Evolutionary conservation across 768 basidiomycete species (phyloP).

Genomic region (Lentinula lateritia): DNA sequence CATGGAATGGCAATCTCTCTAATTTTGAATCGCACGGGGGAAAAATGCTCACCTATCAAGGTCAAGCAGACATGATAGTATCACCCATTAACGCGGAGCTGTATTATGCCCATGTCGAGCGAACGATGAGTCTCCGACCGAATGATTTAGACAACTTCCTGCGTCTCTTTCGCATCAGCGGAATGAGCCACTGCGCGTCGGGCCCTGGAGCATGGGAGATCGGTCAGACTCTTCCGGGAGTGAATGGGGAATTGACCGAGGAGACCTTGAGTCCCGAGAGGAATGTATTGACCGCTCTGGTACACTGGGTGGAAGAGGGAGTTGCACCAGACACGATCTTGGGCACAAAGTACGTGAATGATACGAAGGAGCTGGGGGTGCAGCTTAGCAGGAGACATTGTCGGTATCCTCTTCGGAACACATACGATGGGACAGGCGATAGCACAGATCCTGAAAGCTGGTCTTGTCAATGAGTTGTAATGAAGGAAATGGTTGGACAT

Average conservation of each 20-base stretch:
- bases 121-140: constrained; percentile 10
- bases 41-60: constrained; percentile 16
- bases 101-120: constrained; percentile 12
- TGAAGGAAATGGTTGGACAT: no score
- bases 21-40: constrained; percentile 13
- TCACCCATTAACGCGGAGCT: constrained; percentile 11
- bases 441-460: background rate
- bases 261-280: background rate
- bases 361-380: background rate
- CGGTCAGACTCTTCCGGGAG: constrained; percentile 8
- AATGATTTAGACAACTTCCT: constrained; percentile 15
- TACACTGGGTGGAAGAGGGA: constrained; percentile 4
- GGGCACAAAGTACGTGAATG: background rate
- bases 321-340: background rate
- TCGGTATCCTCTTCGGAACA: background rate
- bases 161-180: constrained; percentile 16
- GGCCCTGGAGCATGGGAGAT: constrained; percentile 13
- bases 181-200: constrained; percentile 15
- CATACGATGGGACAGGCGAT: background rate
- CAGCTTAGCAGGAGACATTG: background rate
- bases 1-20: constrained; percentile 10
- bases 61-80: constrained; percentile 12
- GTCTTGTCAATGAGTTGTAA: background rate
- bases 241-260: background rate
- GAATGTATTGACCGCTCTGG: constrained; percentile 1